These are phyloP conservation scores for Protomyces macrosporus DNA, from an alignment of 1,139 yeast genomes.

Conservation along the genomic window DNA sequence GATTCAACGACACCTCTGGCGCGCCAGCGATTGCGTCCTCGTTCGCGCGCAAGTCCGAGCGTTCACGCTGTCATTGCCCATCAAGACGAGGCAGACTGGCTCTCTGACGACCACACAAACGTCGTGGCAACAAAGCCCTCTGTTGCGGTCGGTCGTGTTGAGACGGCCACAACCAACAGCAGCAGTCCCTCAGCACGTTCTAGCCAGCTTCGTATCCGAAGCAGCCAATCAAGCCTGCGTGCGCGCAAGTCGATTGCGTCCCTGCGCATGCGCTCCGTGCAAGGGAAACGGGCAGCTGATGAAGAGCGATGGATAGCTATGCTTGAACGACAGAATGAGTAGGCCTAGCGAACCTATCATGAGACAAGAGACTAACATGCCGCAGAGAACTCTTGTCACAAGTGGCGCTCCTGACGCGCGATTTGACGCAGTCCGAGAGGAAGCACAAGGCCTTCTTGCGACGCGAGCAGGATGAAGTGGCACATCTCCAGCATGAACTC, in stretches of 20 bases:
- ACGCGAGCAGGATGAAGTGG: slow-evolving; percentile 6
- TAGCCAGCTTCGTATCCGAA: neutral
- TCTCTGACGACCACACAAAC: neutral
- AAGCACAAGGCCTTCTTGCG: neutral
- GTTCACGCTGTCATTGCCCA: neutral
- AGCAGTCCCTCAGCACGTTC: neutral
- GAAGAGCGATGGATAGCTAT: slow-evolving; percentile 15
- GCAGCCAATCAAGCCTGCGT: neutral
- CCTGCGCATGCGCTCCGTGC: neutral
- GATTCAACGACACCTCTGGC: too few species aligned
- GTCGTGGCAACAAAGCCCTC: neutral
- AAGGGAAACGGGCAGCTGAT: neutral
- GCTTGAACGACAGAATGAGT: slow-evolving; percentile 16
- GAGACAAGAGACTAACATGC: neutral
- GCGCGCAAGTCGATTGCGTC: neutral
- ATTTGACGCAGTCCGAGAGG: neutral
- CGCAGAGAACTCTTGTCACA: slow-evolving; percentile 8
- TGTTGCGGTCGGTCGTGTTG: neutral
- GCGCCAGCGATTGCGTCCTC: too few species aligned
- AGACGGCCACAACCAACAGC: neutral
- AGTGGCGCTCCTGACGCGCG: neutral
- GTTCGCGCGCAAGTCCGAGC: too few species aligned
- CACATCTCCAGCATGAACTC: neutral
- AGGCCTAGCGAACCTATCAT: neutral
- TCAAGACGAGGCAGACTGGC: neutral